phyloP scores from a whole-genome alignment of 2,329 filamentous ascomycete genomes.

The Talaromyces funiculosus region DNA sequence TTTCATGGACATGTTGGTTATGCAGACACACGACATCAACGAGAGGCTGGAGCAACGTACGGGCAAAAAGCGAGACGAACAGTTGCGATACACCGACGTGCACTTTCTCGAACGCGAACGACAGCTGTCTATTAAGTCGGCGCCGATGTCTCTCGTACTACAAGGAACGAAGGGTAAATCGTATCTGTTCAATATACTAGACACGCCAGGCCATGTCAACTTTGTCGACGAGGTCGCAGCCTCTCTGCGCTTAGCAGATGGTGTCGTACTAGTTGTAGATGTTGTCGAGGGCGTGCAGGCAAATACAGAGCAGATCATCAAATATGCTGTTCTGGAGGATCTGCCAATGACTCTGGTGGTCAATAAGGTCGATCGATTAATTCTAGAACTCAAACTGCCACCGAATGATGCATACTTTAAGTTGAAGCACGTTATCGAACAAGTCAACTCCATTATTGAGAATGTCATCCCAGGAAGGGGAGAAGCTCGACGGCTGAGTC shows the following conservation, averaged over 20 bases:
- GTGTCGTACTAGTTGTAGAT: constrained; percentile 88
- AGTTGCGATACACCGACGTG: constrained; percentile 90
- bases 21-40: constrained; percentile 86
- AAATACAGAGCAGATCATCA: constrained; percentile 96
- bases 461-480: constrained; percentile 76
- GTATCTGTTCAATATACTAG: constrained; percentile 87
- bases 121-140: constrained; percentile 84
- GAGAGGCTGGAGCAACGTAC: constrained; percentile 73
- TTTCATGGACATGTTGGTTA: constrained; percentile 95
- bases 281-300: constrained; percentile 98
- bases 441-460: constrained; percentile 94
- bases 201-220: constrained; percentile 96
- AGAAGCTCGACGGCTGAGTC: constrained; percentile 74
- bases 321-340: constrained; percentile 84
- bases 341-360: constrained; percentile 83
- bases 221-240: constrained; percentile 96
- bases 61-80: constrained; percentile 77
- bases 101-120: constrained; percentile 84
- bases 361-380: constrained; percentile 96
- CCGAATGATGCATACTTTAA: constrained; percentile 98
- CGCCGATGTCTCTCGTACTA: constrained; percentile 89
- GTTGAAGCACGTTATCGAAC: constrained; percentile 95
- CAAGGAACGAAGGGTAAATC: constrained; percentile 88
- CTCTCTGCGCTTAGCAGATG: constrained; percentile 79
- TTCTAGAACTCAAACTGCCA: constrained; percentile 87